A percentile compares a stretch with the other conserved stretches of the same genome.
These are phyloP conservation scores for Cytidiella melzeri DNA, from an alignment of 768 basidiomycete genomes.

Conservation along the genomic window DNA sequence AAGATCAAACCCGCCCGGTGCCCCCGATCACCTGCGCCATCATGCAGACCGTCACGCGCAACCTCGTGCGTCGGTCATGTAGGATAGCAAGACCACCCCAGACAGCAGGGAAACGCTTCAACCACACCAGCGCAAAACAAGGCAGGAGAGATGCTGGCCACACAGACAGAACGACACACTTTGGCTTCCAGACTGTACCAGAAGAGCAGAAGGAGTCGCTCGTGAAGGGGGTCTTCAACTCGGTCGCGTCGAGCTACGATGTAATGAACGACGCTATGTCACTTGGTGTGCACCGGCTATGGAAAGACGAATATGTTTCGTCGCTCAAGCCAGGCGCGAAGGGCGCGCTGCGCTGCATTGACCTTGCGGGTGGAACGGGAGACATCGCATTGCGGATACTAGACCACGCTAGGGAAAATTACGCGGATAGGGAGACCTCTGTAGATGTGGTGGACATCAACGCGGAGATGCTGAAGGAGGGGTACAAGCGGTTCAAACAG, in stretches of 20 bases:
- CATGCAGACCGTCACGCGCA: conserved; percentile 14
- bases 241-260: conserved; percentile 93
- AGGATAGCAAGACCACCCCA: not conserved
- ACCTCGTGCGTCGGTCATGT: conserved; percentile 8
- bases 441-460: conserved; percentile 95
- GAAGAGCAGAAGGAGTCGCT: conserved; percentile 83
- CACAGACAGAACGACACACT: conserved; percentile 56
- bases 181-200: conserved; percentile 88
- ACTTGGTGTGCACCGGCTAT: conserved; percentile 89
- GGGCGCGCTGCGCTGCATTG: conserved; percentile 76
- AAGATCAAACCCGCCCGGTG: not conserved
- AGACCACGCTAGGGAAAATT: conserved; percentile 83
- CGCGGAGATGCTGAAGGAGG: conserved; percentile 90
- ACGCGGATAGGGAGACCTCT: conserved; percentile 82
- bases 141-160: conserved; percentile 1
- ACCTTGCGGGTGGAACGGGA: conserved; percentile 96
- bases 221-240: conserved; percentile 91
- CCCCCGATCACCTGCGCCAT: conserved; percentile 5
- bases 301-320: conserved; percentile 90
- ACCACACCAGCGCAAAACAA: conserved; percentile 1
- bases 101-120: not conserved
- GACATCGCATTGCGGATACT: conserved; percentile 94
- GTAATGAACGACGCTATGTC: conserved; percentile 99
- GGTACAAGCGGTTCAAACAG: conserved; percentile 83
- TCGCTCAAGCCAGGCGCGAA: conserved; percentile 69